Percentiles rank a stretch among this genome's conserved stretches.
Conservation (phyloP, 108 stramenopile species). For the Epithemia pelagica region DNA sequence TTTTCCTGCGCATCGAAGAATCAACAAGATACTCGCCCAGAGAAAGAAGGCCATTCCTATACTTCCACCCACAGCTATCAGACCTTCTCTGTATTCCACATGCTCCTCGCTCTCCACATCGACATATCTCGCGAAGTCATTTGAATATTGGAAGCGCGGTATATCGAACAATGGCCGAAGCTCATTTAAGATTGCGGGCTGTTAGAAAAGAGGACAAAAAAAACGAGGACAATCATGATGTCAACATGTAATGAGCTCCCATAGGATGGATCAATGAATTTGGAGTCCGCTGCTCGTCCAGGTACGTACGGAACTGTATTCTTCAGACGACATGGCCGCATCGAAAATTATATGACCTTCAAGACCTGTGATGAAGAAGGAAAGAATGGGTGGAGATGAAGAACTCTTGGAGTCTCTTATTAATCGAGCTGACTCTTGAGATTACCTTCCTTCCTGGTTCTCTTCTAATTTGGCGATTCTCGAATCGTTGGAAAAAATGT, state of each 20-base stretch:
- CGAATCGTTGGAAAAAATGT: neutral
- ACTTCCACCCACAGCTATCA: slow-evolving; percentile 18
- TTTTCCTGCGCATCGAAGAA: slow-evolving; percentile 29
- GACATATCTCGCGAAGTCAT: slow-evolving; percentile 25
- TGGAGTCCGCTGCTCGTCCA: no score
- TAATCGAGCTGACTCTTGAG: no score
- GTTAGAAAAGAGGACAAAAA: neutral
- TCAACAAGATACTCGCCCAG: slow-evolving; percentile 30
- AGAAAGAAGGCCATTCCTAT: slow-evolving; percentile 23
- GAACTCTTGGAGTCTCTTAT: no score
- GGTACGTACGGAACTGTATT: no score
- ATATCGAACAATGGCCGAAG: neutral
- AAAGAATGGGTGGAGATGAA: no score
- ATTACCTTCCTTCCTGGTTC: no score
- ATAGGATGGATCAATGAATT: no score
- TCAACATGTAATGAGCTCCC: no score
- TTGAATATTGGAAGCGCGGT: slow-evolving; percentile 8
- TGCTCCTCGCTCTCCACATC: slow-evolving; percentile 16
- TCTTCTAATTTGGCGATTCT: neutral
- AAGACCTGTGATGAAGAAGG: no score
- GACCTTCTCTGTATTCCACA: slow-evolving; percentile 28
- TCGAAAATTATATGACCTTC: no score
- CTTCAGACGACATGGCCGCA: no score
- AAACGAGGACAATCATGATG: neutral
- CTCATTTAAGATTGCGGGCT: neutral